Evolutionary conservation across 176 grass and related monocot species (phyloP), one percentile per base, ranked within the genome.

Genomic region (Pontederia paniculata): DNA sequence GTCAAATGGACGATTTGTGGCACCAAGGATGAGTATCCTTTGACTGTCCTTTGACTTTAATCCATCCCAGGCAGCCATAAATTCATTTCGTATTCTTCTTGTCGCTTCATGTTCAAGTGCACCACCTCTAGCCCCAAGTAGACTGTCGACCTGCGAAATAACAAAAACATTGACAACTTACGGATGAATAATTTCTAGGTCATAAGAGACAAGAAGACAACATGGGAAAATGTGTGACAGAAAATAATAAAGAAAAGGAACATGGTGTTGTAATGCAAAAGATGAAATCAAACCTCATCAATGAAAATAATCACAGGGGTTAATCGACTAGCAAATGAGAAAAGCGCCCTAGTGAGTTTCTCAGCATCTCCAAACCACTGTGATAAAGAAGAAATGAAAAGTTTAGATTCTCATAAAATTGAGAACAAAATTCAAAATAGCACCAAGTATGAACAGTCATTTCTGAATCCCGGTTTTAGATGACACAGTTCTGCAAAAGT

Each of bases 291-390:
- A 63, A 97, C 93, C 93, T 97, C 86, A 0, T 91, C 93, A 42
- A 97, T 87, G 83, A 97, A 97, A 77, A 97, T 90, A 62, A 97
- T 97, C 50, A 90, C 86, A 4, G 93, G 93, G 12, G 93, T 68
- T 68, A 91, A 72, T 61, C 83, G 55, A 57, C 69, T 90, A 2
- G 85, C 93, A 81, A 97, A 97, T 51, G 93, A 90, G 71, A 97
- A 97, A 21, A 97, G 83, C n/a, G 93, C 86, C 61, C 88, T 97
- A 0, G 93, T 90, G 50, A 97, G 83, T 68, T 97, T 97, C 74
- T 91, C 93, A 62, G 86, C 86, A 72, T 97, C 93, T 63, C 93
- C 93, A 79, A 97, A 97, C 93, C 93, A 97, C 93, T 97, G 83
- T 79, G 54, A 41, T 54, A 73, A 74, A 73, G 57, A 73, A 17